Conservation (phyloP, 2,329 filamentous ascomycete species). For the Cordyceps javanica region DNA sequence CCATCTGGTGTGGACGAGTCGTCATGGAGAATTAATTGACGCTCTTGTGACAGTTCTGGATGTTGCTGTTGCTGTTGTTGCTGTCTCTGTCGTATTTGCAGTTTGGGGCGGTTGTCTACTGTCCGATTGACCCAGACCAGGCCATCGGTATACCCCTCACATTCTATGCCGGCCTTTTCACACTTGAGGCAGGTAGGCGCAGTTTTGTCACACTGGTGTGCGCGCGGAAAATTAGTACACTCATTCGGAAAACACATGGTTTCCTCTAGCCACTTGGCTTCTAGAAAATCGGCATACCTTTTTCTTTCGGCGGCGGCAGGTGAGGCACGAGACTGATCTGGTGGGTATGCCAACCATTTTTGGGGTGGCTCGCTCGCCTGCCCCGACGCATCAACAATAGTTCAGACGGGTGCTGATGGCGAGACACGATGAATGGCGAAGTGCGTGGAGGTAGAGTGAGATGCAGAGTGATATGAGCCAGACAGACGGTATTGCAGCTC, state of each 20-base stretch:
- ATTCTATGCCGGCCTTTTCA: constrained; percentile 9
- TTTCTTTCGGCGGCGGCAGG: constrained; percentile 13
- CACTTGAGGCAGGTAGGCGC: constrained; percentile 9
- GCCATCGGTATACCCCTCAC: constrained; percentile 11
- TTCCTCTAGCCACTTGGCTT: background rate
- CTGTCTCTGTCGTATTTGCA: background rate
- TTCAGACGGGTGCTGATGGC: background rate
- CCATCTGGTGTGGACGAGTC: background rate
- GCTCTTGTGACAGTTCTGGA: background rate
- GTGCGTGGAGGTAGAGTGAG: background rate
- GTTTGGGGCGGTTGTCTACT: constrained; percentile 9
- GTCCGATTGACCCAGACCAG: constrained; percentile 11
- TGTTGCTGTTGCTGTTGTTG: constrained; percentile 1
- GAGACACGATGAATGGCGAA: background rate
- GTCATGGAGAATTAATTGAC: background rate
- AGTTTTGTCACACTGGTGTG: constrained; percentile 6
- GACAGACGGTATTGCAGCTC: background rate
- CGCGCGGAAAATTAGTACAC: background rate
- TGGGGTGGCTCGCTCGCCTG: background rate
- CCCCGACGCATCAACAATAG: constrained; percentile 3
- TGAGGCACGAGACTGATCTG: constrained; percentile 13
- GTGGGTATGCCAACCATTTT: constrained; percentile 13
- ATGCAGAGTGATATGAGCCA: background rate
- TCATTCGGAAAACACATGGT: background rate
- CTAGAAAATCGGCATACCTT: background rate